Base-by-base conservation (phyloP, 495 filamentous ascomycete genomes). In the Copromyces sp. region DNA sequence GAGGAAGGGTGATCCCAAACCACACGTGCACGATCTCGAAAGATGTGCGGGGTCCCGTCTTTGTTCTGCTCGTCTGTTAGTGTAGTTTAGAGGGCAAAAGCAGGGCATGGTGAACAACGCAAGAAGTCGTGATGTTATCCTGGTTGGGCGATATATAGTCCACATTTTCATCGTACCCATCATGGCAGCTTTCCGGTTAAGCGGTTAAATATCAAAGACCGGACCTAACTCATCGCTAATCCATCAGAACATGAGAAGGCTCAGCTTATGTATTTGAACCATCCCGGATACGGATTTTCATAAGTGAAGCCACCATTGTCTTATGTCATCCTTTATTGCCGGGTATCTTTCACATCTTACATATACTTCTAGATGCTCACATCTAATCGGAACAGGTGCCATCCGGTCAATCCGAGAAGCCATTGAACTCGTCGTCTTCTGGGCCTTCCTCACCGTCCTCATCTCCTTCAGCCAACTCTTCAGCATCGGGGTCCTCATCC, bases 391-490 rank as follows among this genome's bases (percentile, higher is more conserved):
- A 83, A 59, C 84, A 82, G 42, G 79, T 82, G 29, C 83, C 83
- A 45, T 79, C 79, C 47, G 47, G 24, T 40, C 78, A 80, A 74
- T 78, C 53, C 69, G 84, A 82, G 72, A 86, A 86, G 17, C 86
- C 78, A 73, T 83, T 71, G 77, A 85, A 86, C 75, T 85, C 85
- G 41, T 86, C 84, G 37, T 82, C 80, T 7, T 80, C 83, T 14
- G 83, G 83, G 69, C 80, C 83, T 45, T 75, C 69, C n/a, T 79
- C 75, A 0, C 74, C 76, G 11, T 77, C 78, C 38, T 29, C 73
- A 40, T 71, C 74, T 39, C 72, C 80, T 2, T 74, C 80, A 0
- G 74, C 81, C 0, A 69, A 77, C 0, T 71, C 77, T 0, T 71
- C 75, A 0, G 79, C 80, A 4, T 75, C 79, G 0, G 77, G 78